Conservation (phyloP, 1,284 basidiomycete species). For the Puccinia hordei region DNA sequence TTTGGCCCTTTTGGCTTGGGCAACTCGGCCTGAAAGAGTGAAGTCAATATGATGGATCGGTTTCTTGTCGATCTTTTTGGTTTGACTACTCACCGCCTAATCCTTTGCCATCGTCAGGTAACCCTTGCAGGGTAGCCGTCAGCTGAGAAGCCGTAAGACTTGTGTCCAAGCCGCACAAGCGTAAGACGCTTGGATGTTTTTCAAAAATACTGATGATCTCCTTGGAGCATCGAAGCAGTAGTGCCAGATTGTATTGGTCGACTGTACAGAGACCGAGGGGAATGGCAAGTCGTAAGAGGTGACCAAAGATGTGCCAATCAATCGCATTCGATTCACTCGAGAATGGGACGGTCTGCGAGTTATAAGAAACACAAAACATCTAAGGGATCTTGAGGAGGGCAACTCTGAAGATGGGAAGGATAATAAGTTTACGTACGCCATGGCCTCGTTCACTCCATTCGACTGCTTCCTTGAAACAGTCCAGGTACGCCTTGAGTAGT, state of each 20-base stretch:
- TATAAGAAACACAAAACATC: background rate
- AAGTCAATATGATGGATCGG: background rate
- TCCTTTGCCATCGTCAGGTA: constrained; percentile 50
- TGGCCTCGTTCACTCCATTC: constrained; percentile 36
- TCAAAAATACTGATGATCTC: constrained; percentile 47
- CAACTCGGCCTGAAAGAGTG: constrained; percentile 35
- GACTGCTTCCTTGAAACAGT: constrained; percentile 46
- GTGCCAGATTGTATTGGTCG: constrained; percentile 47
- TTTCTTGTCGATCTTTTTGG: background rate
- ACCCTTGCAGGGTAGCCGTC: constrained; percentile 37
- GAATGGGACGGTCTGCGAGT: background rate
- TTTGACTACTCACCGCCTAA: constrained; percentile 38
- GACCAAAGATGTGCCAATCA: constrained; percentile 45
- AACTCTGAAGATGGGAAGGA: too few species aligned
- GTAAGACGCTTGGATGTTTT: constrained; percentile 35
- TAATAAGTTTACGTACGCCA: constrained; percentile 33
- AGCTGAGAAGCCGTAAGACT: constrained; percentile 37
- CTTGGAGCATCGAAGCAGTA: constrained; percentile 47
- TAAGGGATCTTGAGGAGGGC: too few species aligned
- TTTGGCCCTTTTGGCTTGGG: constrained; percentile 48
- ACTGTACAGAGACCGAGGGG: constrained; percentile 49
- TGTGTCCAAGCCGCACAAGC: constrained; percentile 31
- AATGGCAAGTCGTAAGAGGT: constrained; percentile 39
- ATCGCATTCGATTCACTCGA: constrained; percentile 13
- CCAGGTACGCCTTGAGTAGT: constrained; percentile 43